Conservation (phyloP, 495 filamentous ascomycete genomes). For the Xylaria venustula region DNA sequence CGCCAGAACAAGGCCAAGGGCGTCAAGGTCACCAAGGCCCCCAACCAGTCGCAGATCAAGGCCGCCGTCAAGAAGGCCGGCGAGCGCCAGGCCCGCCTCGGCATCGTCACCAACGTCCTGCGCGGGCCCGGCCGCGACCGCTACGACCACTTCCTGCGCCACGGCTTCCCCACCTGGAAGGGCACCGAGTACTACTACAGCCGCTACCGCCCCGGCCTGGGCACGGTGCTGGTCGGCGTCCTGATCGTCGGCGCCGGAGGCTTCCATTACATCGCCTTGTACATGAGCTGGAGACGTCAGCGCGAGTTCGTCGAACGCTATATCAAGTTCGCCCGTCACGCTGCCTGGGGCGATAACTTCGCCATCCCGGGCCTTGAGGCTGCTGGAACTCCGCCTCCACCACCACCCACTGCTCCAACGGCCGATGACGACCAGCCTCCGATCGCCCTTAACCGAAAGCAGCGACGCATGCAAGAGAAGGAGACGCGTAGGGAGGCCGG, state of each 20-base stretch:
- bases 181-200: slow-evolving; percentile 98
- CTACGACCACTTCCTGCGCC: slow-evolving; percentile 91
- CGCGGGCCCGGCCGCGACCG: slow-evolving; percentile 75
- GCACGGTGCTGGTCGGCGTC: slow-evolving; percentile 77
- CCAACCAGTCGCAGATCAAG: slow-evolving; percentile 68
- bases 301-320: slow-evolving; percentile 87
- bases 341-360: slow-evolving; percentile 83
- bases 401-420: slow-evolving; percentile 35
- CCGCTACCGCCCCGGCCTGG: slow-evolving; percentile 86
- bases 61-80: slow-evolving; percentile 71
- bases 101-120: slow-evolving; percentile 80
- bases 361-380: slow-evolving; percentile 67
- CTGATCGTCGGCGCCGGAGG: slow-evolving; percentile 81
- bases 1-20: slow-evolving; percentile 51
- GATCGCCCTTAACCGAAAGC: slow-evolving; percentile 73
- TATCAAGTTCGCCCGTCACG: slow-evolving; percentile 81
- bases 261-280: slow-evolving; percentile 79
- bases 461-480: slow-evolving; percentile 82
- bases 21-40: slow-evolving; percentile 67
- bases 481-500: slow-evolving; percentile 67
- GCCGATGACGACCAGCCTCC: slow-evolving; percentile 48
- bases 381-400: slow-evolving; percentile 27
- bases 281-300: slow-evolving; percentile 83
- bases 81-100: slow-evolving; percentile 77
- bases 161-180: slow-evolving; percentile 95